Evolutionary conservation across 371 early-diverging fungal species (phyloP), one percentile per base, ranked within the genome.

Genomic region (Entomophthora muscae): DNA sequence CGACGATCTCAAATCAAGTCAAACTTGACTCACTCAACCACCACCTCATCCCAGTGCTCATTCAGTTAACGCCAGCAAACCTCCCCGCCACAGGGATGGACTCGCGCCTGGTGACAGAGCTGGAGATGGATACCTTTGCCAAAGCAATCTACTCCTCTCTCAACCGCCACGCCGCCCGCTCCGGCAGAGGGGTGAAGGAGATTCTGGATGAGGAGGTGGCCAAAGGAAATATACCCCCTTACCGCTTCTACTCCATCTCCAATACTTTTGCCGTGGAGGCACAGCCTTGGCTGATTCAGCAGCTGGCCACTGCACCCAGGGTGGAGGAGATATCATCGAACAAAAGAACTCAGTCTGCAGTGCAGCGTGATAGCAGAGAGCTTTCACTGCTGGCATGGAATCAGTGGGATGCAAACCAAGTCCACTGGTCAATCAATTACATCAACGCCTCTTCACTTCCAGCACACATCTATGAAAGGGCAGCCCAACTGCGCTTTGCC

Each of bases 311-410:
- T 3, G 13, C 53, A 3, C 23, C n/a, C 53, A n/a, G 42, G 7
- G 62, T 62, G 1, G 30, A 62, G 17, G 62, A 62, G 29, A 62
- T 62, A 21, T 13, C 26, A 21, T 62, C 62, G 22, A 62, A 62
- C 53, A 51, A 62, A 1, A 27, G n/a, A 29, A n/a, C 42, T 2
- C 5, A 2, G 17, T 32, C 33, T 1, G 42, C 3, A 1, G 7
- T 32, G 17, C 7, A 13, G 27, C 21, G 32, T 59, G 3, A 10
- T n/a, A 51, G 60, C 5, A n/a, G n/a, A 24, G 42, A 3, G 24
- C 21, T 5, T 17, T 5, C 2, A 24, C 31, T 13, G 12, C n/a
- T 2, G 10, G 10, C 3, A 51, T 51, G 2, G 28, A 13, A 21
- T 5, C 3, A 23, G 3, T 57, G 57, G 57, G 7, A 12, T 5